Evolutionary conservation across 179 eudicot species (phyloP).

Genomic region (Silene coronaria): DNA sequence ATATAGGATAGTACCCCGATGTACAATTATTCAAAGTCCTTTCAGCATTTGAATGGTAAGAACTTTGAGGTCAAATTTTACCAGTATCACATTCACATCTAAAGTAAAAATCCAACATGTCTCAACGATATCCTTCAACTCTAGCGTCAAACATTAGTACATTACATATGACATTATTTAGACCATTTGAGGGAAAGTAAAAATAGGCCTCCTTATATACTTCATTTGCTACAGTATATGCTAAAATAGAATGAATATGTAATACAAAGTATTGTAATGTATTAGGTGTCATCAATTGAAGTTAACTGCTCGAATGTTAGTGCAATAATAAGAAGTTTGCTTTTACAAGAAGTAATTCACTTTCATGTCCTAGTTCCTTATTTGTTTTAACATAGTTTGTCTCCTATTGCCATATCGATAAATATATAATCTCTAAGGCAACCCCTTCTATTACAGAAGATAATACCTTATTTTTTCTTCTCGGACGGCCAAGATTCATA

Average conservation of each 20-base stretch:
- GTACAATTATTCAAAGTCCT: too few relatives aligned
- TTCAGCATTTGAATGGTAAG: not conserved
- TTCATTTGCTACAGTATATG: not conserved
- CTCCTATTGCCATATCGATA: too few relatives aligned
- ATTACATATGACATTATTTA: too few relatives aligned
- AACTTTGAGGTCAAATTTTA: not conserved
- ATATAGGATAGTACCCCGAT: too few relatives aligned
- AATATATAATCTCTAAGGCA: not conserved
- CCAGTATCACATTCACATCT: not conserved
- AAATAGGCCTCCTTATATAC: too few relatives aligned
- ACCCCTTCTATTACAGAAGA: not conserved
- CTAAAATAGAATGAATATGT: not conserved
- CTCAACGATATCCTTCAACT: not conserved
- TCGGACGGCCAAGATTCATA: constrained; percentile 41
- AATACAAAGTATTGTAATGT: not conserved
- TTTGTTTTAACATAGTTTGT: too few relatives aligned
- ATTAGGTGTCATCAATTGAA: not conserved
- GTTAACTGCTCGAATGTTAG: not conserved
- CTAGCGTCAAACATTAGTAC: too few relatives aligned
- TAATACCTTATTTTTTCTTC: constrained; percentile 43
- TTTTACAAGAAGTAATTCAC: not conserved
- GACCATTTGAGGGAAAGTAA: too few relatives aligned
- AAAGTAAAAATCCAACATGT: not conserved
- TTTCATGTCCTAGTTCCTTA: not conserved
- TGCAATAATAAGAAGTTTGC: not conserved